Evolutionary conservation across 1,284 basidiomycete genomes (phyloP), one percentile per base, ranked within the genome.

Genomic region (Kalmanozyma brasiliensis): DNA sequence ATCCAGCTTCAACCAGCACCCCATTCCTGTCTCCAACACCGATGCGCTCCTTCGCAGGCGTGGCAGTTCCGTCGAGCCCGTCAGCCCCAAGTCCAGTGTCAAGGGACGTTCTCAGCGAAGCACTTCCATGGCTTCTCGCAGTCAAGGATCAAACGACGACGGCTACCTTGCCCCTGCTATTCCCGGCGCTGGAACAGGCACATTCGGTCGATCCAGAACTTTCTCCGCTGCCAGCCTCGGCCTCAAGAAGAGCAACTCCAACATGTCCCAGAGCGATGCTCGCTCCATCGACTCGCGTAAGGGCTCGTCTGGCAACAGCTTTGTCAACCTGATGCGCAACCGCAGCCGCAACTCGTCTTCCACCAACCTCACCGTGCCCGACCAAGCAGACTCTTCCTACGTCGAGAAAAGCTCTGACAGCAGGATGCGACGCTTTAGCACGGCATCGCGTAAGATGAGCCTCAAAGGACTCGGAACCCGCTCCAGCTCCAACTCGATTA

Each of bases 221-320:
- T 58, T 55, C 30, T 62, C 58, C 1, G 52, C 60, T 14, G 49
- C 52, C n/a, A 55, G 51, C 24, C 43, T 63, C 29, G 53, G 51
- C 14, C 59, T 69, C 45, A 67, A 60, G 24, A 58, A 62, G 30
- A 67, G 63, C 68, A 59, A 52, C 43, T 73, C 70, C 14, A 69
- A 73, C 53, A 57, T 73, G 42, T 69, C 70, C 10, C 58, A 64
- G 19, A 44, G 36, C 43, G 70, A 73, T n/a, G 52, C 53, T 13
- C 55, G 57, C n/a, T 73, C 70, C 36, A 62, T 73, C 56, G 47
- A 52, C 26, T 73, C 71, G 4, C 66, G 66, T 33, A 37, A 43
- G n/a, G 53, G 52, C 22, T 66, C 61, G 8, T 63, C 60, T 0
- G 48, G 42, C 35, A 59, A 55, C 34, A 61, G 61, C 53, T 63